A percentile compares a stretch with the other conserved stretches of the same genome.
These are phyloP conservation scores for Saturnispora dispora DNA, from an alignment of 805 yeast species.

Conservation along the genomic window DNA sequence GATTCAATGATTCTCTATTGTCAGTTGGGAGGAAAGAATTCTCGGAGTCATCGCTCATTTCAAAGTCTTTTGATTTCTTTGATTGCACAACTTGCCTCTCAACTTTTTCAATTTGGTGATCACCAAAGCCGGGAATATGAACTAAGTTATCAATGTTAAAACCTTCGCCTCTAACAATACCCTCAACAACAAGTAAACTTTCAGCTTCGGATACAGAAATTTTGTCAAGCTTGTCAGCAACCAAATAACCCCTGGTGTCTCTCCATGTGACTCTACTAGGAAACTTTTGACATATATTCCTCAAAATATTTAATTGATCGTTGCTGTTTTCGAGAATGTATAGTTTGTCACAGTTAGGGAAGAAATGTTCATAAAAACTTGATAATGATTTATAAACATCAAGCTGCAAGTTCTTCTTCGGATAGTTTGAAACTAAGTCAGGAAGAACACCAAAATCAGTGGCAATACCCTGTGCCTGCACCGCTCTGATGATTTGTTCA, in stretches of 20 bases:
- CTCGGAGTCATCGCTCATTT: conserved; percentile 39
- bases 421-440: conserved; percentile 56
- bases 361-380: conserved; percentile 63
- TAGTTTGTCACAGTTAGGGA: conserved; percentile 72
- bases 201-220: conserved; percentile 22
- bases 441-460: conserved; percentile 72
- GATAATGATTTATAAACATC: conserved; percentile 58
- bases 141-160: conserved; percentile 69
- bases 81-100: conserved; percentile 34
- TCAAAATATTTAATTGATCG: conserved; percentile 64
- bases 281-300: conserved; percentile 74
- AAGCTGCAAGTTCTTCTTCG: conserved; percentile 66
- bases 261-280: conserved; percentile 89
- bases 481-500: conserved; percentile 81
- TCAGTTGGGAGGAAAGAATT: conserved; percentile 40
- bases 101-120: conserved; percentile 64
- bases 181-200: conserved; percentile 54
- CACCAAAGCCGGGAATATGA: conserved; percentile 87
- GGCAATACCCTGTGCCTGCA: conserved; percentile 88
- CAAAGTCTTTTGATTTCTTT: conserved; percentile 18
- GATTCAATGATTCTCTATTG: conserved; percentile 35
- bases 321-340: conserved; percentile 57
- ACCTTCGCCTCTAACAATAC: conserved; percentile 81
- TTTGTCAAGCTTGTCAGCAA: conserved; percentile 53
- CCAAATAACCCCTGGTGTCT: conserved; percentile 80